A percentile compares a stretch with the other conserved stretches of the same genome.
These are phyloP conservation scores for Zygosaccharomyces lentus DNA, from an alignment of 805 yeast species.

Conservation along the genomic window DNA sequence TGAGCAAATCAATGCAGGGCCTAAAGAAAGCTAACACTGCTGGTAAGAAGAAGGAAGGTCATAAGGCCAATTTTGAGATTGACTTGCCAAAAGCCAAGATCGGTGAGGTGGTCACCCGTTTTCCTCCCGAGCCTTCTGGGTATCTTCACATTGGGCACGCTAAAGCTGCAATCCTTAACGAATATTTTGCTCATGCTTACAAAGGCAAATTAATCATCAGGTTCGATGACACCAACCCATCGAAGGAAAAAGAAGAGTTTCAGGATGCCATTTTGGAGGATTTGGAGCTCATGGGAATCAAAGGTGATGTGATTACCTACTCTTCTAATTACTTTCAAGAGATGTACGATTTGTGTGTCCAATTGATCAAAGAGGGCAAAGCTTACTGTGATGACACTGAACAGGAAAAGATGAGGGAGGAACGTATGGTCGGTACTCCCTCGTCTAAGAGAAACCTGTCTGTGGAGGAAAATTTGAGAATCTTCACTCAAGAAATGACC, in stretches of 20 bases:
- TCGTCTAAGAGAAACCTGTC: slow-evolving; percentile 88
- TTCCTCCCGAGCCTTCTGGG: slow-evolving; percentile 99
- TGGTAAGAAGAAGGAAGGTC: slow-evolving; percentile 74
- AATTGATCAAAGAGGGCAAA: slow-evolving; percentile 89
- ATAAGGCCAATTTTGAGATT: slow-evolving; percentile 93
- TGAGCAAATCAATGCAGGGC: slow-evolving; percentile 67
- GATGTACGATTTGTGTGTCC: slow-evolving; percentile 82
- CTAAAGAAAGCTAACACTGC: slow-evolving; percentile 63
- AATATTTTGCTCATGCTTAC: slow-evolving; percentile 92
- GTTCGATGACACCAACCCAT: slow-evolving; percentile 97
- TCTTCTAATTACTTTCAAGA: slow-evolving; percentile 90
- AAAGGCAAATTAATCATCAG: slow-evolving; percentile 95
- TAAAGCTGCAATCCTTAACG: slow-evolving; percentile 94
- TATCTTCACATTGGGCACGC: slow-evolving; percentile 98
- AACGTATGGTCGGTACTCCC: slow-evolving; percentile 96
- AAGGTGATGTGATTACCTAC: slow-evolving; percentile 82
- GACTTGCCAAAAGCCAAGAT: slow-evolving; percentile 85
- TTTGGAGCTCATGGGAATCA: slow-evolving; percentile 81
- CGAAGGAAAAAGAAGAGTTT: slow-evolving; percentile 92
- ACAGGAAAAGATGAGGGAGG: slow-evolving; percentile 93
- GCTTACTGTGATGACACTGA: slow-evolving; percentile 98
- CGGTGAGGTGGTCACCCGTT: slow-evolving; percentile 96
- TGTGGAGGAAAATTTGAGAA: slow-evolving; percentile 83
- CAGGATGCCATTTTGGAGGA: slow-evolving; percentile 94
- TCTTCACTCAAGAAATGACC: slow-evolving; percentile 89